Base-by-base conservation (phyloP, 179 eudicot species). In the Silene noctiflora region DNA sequence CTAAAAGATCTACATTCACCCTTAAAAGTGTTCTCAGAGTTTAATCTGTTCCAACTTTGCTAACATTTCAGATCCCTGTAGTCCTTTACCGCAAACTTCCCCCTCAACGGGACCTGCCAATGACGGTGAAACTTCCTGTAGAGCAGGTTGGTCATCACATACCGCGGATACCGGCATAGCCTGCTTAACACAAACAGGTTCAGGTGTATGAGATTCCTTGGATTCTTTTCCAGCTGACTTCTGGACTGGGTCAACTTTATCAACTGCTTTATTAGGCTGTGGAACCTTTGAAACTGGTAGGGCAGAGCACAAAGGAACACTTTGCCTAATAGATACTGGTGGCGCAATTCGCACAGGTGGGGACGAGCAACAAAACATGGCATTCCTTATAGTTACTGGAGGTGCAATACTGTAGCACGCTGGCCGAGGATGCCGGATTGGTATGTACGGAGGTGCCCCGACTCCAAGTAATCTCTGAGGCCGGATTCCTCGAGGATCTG, bases 391-490 rank as follows among this genome's bases (percentile, higher is more conserved):
- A 0, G 94, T 90, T 53, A 91, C 97, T 1, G 92, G 89, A 6
- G 91, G 94, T 19, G 97, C 94, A 16, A 90, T 75, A 39, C 86
- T 85, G 77, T 75, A 86, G 80, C 83, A 74, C 9, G 76, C 81
- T 42, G 88, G 81, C 74, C 87, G 79, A 64, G 83, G 87, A 78
- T 90, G 89, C 24, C 87, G 79, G 72, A 91, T 66, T 0, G 97
- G 97, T 68, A 91, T 80, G 79, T 91, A 90, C 1, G 94, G 94
- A 35, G 85, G 81, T 62, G 92, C 97, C 80, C 88, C 93, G 21
- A 82, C 85, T 21, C 91, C 92, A 29, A 78, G 86, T 72, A 86
- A 90, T 68, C 83, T 86, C 71, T 75, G 85, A 29, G 86, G 87
- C 59, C 73, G 84, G 63, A 71, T 33, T 14, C 81, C 80, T 39